A percentile compares a stretch with the other conserved stretches of the same genome.
These are phyloP conservation scores for Middelhovenomyces tepae DNA, from an alignment of 805 yeast genomes.

Conservation along the genomic window DNA sequence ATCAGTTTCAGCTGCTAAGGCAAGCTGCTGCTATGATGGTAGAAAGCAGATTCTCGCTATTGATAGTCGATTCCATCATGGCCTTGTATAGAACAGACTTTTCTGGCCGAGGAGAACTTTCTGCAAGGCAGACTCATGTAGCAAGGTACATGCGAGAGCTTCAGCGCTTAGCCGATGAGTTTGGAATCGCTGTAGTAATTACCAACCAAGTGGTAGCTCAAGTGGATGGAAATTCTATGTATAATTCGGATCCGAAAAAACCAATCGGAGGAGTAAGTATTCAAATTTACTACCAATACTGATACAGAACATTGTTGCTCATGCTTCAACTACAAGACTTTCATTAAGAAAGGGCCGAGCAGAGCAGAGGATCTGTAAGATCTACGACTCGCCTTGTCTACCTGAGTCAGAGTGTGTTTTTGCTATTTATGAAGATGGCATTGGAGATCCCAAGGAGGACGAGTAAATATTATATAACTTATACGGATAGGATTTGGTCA, in stretches of 20 bases:
- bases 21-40: slow-evolving; percentile 97
- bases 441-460: slow-evolving; percentile 88
- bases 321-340: slow-evolving; percentile 88
- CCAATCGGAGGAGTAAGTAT: slow-evolving; percentile 99
- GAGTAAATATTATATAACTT: slow-evolving; percentile 32
- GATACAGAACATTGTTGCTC: slow-evolving; percentile 96
- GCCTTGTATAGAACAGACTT: slow-evolving; percentile 92
- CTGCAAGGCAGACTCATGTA: slow-evolving; percentile 90
- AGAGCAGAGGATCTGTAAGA: slow-evolving; percentile 87
- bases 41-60: slow-evolving; percentile 77
- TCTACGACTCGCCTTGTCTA: slow-evolving; percentile 91
- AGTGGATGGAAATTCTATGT: slow-evolving; percentile 78
- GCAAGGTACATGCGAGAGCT: slow-evolving; percentile 87
- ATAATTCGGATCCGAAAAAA: slow-evolving; percentile 94
- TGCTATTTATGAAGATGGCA: slow-evolving; percentile 94
- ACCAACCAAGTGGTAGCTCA: slow-evolving; percentile 97
- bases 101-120: slow-evolving; percentile 89
- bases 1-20: slow-evolving; percentile 75
- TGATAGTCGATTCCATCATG: slow-evolving; percentile 97
- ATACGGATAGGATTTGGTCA: neutral
- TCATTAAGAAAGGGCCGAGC: slow-evolving; percentile 86
- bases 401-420: slow-evolving; percentile 94
- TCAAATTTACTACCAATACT: no score
- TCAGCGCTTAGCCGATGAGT: slow-evolving; percentile 93
- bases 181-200: slow-evolving; percentile 93